Evolutionary conservation across 2,329 filamentous ascomycete genomes (phyloP), one percentile per base, ranked within the genome.

Genomic region (Botryotinia narcissicola): DNA sequence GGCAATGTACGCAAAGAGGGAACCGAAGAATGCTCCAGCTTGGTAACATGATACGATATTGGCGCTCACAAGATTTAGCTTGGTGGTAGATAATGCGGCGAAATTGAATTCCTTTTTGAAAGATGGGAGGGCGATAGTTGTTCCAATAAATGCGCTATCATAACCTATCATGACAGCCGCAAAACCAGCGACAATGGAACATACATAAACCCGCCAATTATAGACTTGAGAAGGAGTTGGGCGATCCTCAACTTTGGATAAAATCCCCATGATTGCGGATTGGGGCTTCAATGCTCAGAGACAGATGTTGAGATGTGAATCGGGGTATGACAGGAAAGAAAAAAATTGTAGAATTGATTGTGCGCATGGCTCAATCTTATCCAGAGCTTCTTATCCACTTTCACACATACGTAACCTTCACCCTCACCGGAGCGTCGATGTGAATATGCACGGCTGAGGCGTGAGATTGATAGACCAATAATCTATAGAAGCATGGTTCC

Each of bases 31-130:
- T 0, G 76, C 78, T 10, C 78, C 78, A 64, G 79, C 75, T 60
- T 79, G 78, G 12, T 78, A 70, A 16, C 79, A 74, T 10, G 77
- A 78, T 16, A 79, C 77, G 35, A 79, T 78, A 61, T 78, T 79
- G 20, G 74, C 74, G 14, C 74, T 76, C 32, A 77, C 73, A 59
- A 72, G 76, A 63, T 77, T 76, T 44, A 78, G 77, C 20, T 68
- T 71, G 18, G 70, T 42, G 5, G 74, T 75, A 22, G 75, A 74
- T 4, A 74, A 42, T 4, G 73, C 63, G 10, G 78, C 76, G 18
- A 78, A 75, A 40, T 77, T 69, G 64, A 79, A 79, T 44, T 76
- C 74, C 18, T 67, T n/a, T 6, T 73, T 46, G 69, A 78, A 78
- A 44, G 76, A 76, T 40, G 77, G 77, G 10, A 79, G 74, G 16